These are phyloP conservation scores for Pseudozyma sp. DNA, from an alignment of 1,284 basidiomycete species.

Conservation along the genomic window DNA sequence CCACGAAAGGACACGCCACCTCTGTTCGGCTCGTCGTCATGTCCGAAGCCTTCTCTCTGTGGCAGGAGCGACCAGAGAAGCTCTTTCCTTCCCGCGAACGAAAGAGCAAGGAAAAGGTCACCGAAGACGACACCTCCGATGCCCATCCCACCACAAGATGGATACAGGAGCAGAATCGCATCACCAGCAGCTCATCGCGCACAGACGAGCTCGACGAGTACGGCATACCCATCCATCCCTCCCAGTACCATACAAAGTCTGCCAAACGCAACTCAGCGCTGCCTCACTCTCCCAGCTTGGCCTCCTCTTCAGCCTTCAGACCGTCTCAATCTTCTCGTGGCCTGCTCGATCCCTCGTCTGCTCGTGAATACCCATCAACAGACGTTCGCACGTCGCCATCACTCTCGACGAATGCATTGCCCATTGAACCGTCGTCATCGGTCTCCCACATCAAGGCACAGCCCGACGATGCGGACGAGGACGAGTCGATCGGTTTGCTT, in stretches of 20 bases:
- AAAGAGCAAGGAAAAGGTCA: not conserved
- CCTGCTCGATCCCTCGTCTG: not conserved
- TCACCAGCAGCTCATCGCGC: constrained; percentile 13
- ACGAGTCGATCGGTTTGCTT: constrained; percentile 39
- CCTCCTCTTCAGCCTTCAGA: constrained; percentile 18
- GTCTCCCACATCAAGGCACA: constrained; percentile 9
- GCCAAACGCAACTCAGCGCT: constrained; percentile 10
- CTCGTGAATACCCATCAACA: not conserved
- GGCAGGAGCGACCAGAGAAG: constrained; percentile 45
- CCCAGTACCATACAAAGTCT: constrained; percentile 3
- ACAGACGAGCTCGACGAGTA: constrained; percentile 37
- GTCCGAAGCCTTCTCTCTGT: constrained; percentile 35
- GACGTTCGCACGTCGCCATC: constrained; percentile 9
- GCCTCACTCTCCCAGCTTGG: constrained; percentile 5
- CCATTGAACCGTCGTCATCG: constrained; percentile 11
- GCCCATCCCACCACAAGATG: constrained; percentile 22
- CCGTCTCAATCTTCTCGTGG: constrained; percentile 22
- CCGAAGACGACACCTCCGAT: constrained; percentile 5
- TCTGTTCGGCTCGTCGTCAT: constrained; percentile 7
- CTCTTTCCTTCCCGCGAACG: constrained; percentile 17
- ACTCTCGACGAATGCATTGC: constrained; percentile 2
- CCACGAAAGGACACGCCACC: too few relatives aligned
- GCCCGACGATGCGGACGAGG: constrained; percentile 27
- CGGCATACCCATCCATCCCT: constrained; percentile 36
- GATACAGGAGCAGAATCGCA: constrained; percentile 23